Evolutionary conservation across 2,329 filamentous ascomycete species (phyloP).

Genomic region (Arthrinium puccinioides): DNA sequence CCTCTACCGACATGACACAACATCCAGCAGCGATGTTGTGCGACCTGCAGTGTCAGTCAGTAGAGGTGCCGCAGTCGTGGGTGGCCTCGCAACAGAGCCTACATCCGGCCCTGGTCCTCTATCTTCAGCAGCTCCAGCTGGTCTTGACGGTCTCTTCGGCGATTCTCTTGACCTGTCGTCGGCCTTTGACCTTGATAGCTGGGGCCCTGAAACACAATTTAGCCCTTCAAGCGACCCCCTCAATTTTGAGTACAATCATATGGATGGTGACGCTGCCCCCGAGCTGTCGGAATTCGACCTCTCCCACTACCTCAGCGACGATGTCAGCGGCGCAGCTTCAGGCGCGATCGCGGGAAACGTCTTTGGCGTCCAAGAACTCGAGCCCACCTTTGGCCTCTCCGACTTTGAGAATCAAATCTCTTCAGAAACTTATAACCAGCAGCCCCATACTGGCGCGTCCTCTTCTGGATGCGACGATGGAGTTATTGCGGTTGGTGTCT

Average conservation of each 20-base stretch:
- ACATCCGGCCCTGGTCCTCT: constrained; percentile 32
- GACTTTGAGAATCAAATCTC: constrained; percentile 54
- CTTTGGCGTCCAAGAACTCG: constrained; percentile 44
- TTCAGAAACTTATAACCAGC: constrained; percentile 63
- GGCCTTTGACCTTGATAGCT: constrained; percentile 66
- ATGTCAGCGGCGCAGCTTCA: constrained; percentile 35
- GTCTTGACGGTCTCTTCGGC: constrained; percentile 61
- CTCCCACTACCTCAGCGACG: constrained; percentile 48
- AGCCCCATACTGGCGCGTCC: constrained; percentile 70
- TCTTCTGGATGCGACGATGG: constrained; percentile 66
- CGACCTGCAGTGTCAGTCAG: constrained; percentile 99
- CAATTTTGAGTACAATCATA: constrained; percentile 60
- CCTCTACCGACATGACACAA: constrained; percentile 92
- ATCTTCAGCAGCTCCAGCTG: constrained; percentile 50
- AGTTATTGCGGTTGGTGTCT: constrained; percentile 65
- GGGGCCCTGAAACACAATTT: constrained; percentile 70
- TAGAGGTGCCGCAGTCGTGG: constrained; percentile 46
- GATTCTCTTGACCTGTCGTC: constrained; percentile 62
- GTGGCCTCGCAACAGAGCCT: constrained; percentile 34
- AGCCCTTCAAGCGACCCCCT: constrained; percentile 64
- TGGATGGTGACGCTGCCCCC: constrained; percentile 53
- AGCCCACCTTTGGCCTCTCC: constrained; percentile 44
- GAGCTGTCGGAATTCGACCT: constrained; percentile 33
- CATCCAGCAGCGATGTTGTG: constrained; percentile 99
- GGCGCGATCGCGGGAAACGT: constrained; percentile 41